Evolutionary conservation across 371 early-diverging fungal species (phyloP).

Genomic region (Rhizopus arrhizus): DNA sequence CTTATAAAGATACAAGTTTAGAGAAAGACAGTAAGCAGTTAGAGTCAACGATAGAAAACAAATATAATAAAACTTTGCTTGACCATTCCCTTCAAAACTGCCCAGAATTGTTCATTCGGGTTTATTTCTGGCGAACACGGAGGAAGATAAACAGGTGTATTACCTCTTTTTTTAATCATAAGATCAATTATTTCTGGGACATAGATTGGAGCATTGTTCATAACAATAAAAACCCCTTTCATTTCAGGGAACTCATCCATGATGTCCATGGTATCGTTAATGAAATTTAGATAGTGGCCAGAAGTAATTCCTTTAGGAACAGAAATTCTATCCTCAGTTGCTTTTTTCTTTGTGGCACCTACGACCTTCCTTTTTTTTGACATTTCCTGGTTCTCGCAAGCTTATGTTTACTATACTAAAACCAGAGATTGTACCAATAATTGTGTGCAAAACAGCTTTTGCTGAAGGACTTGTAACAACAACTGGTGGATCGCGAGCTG

Average conservation of each 20-base stretch:
- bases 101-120: not conserved
- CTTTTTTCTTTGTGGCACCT: not conserved
- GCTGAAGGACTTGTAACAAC: too few species aligned
- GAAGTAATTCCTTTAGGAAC: conserved; percentile 23
- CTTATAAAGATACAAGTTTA: too few species aligned
- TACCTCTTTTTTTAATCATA: conserved; percentile 8
- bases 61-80: too few species aligned
- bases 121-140: conserved; percentile 15
- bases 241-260: conserved; percentile 21
- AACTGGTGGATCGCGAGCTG: too few species aligned
- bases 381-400: conserved; percentile 21
- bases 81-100: too few species aligned
- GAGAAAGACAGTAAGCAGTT: too few species aligned
- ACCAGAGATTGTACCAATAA: conserved; percentile 3
- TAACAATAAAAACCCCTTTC: conserved; percentile 15
- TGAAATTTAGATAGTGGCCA: conserved; percentile 20
- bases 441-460: too few species aligned
- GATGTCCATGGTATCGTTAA: conserved; percentile 18
- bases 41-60: too few species aligned
- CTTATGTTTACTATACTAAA: conserved; percentile 20
- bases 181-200: conserved; percentile 19
- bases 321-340: conserved; percentile 19
- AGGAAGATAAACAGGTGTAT: conserved; percentile 10
- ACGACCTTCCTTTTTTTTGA: conserved; percentile 8
- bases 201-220: conserved; percentile 21